phyloP scores from a whole-genome alignment of 108 stramenopile genomes.

The Aurantiochytrium sp. region DNA sequence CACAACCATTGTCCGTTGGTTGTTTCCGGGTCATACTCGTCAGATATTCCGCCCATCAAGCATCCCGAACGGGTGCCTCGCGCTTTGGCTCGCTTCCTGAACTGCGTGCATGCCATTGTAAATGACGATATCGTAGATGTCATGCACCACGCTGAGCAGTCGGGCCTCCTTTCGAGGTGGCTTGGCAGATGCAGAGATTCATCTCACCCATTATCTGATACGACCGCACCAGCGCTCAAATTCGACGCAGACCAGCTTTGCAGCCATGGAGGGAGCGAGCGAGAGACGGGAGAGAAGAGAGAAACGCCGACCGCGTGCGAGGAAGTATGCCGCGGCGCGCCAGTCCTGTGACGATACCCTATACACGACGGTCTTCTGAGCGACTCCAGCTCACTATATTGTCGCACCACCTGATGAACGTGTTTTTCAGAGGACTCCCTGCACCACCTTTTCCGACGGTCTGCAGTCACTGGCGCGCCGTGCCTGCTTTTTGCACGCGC shows the following conservation, averaged over 20 bases:
- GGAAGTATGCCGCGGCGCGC: not conserved
- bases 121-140: slow-evolving; percentile 13
- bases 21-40: slow-evolving; percentile 13
- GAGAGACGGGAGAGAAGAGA: not conserved
- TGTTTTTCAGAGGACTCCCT: not conserved
- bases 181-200: not conserved
- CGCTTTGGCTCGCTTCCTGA: no score
- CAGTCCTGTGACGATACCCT: not conserved
- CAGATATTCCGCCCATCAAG: not conserved
- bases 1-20: slow-evolving; percentile 10
- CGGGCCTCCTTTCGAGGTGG: not conserved
- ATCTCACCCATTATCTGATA: slow-evolving; percentile 24
- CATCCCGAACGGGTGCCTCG: no score
- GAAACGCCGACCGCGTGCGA: not conserved
- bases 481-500: no score
- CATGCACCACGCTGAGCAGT: not conserved
- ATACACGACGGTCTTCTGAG: slow-evolving; percentile 19
- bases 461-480: no score
- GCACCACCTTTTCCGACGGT: no score
- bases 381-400: not conserved
- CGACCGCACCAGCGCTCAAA: not conserved
- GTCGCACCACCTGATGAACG: not conserved
- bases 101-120: no score
- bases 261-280: no score
- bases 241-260: no score